A percentile compares a stretch with the other conserved stretches of the same genome.
phyloP scores from a whole-genome alignment of 225 moss, liverwort and hornwort genomes.

The Sphagnum tenellum region DNA sequence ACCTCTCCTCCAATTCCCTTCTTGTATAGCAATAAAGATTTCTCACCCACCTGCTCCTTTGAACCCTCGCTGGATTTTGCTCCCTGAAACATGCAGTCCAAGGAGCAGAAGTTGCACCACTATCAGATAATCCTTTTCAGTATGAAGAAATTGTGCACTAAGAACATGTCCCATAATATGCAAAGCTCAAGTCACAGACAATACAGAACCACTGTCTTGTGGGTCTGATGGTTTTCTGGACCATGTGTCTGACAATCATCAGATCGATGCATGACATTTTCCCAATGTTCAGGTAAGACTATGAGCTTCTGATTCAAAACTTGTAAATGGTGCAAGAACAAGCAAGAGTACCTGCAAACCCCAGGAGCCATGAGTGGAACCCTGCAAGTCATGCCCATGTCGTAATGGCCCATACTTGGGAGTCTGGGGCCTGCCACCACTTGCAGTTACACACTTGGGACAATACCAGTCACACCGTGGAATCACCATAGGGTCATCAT shows the following conservation, averaged over 20 bases:
- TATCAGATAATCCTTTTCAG: too few relatives aligned
- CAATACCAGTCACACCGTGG: conserved; percentile 84
- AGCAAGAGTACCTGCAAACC: conserved; percentile 25
- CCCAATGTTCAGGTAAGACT: too few relatives aligned
- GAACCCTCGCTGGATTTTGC: conserved; percentile 13
- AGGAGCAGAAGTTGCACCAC: too few relatives aligned
- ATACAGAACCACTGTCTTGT: too few relatives aligned
- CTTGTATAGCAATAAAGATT: conserved; percentile 17
- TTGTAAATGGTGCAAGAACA: too few relatives aligned
- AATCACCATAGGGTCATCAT: conserved; percentile 16
- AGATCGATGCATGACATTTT: too few relatives aligned
- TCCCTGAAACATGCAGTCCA: not conserved
- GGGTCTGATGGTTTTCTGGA: too few relatives aligned
- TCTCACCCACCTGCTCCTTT: conserved; percentile 12
- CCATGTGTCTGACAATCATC: too few relatives aligned
- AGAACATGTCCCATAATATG: too few relatives aligned
- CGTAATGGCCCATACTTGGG: conserved; percentile 77
- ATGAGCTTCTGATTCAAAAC: too few relatives aligned
- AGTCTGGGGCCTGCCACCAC: conserved; percentile 43
- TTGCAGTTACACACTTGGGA: conserved; percentile 45
- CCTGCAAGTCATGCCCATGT: conserved; percentile 27
- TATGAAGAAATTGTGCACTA: too few relatives aligned
- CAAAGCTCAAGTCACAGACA: too few relatives aligned
- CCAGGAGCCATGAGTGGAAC: conserved; percentile 46
- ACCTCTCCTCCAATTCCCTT: conserved; percentile 3